A percentile compares a stretch with the other conserved stretches of the same genome.
These are phyloP conservation scores for Rutstroemia sp. DNA, from an alignment of 2,329 filamentous ascomycete genomes.

Conservation along the genomic window DNA sequence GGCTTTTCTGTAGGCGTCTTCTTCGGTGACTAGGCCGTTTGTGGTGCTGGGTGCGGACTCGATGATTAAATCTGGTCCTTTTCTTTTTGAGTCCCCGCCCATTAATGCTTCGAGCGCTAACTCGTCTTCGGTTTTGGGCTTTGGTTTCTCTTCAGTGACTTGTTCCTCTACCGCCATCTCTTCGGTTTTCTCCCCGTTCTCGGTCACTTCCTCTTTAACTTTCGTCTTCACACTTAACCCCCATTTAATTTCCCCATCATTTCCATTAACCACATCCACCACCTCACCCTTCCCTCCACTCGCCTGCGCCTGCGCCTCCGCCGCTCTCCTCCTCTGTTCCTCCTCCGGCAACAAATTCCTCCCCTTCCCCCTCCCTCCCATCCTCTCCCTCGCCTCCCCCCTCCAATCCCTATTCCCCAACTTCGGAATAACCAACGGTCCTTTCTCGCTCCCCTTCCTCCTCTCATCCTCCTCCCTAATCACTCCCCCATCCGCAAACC, in stretches of 20 bases:
- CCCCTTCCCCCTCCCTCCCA: constrained; percentile 30
- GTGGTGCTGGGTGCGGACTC: constrained; percentile 24
- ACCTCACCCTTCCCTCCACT: constrained; percentile 24
- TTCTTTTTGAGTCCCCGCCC: constrained; percentile 41
- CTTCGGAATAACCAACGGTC: constrained; percentile 48
- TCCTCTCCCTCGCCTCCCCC: constrained; percentile 38
- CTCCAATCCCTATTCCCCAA: constrained; percentile 57
- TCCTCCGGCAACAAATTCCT: constrained; percentile 51
- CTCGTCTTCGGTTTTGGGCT: constrained; percentile 43
- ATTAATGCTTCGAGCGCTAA: constrained; percentile 64
- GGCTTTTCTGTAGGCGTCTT: constrained; percentile 63
- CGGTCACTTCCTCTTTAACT: constrained; percentile 21
- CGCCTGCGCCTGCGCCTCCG: constrained; percentile 22
- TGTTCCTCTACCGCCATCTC: constrained; percentile 15
- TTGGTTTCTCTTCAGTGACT: constrained; percentile 21
- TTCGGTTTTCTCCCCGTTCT: constrained; percentile 15
- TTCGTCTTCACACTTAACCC: constrained; percentile 41
- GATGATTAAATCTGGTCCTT: constrained; percentile 45
- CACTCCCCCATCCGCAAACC: constrained; percentile 42
- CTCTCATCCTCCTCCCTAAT: constrained; percentile 28
- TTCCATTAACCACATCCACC: constrained; percentile 37
- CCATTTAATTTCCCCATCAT: constrained; percentile 33
- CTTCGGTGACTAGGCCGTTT: constrained; percentile 40
- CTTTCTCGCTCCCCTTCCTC: constrained; percentile 15
- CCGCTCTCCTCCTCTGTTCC: constrained; percentile 40